These are phyloP conservation scores for Carex parvula DNA, from an alignment of 176 grass and related monocot species.

Conservation along the genomic window DNA sequence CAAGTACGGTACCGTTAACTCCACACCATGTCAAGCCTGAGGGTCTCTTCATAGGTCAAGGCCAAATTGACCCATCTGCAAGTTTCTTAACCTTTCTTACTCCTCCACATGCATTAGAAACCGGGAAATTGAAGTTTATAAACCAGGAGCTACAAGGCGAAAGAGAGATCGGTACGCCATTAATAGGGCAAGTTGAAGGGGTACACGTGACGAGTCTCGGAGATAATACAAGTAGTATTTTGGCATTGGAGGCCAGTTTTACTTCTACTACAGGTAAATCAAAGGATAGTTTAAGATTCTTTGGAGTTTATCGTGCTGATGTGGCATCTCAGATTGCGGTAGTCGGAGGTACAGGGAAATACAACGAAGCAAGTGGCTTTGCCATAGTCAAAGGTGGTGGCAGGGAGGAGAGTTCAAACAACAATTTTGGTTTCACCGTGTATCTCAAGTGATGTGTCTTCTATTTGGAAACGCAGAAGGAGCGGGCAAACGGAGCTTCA, in stretches of 20 bases:
- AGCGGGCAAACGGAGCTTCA: no score
- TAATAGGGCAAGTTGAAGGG: constrained; percentile 52
- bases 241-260: constrained; percentile 58
- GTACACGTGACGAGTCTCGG: constrained; percentile 45
- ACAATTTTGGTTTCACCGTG: constrained; percentile 41
- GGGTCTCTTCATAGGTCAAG: constrained; percentile 32
- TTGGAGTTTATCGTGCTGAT: constrained; percentile 35
- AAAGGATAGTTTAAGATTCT: constrained; percentile 59
- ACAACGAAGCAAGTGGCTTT: constrained; percentile 38
- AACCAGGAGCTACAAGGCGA: constrained; percentile 47
- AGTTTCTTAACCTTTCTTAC: constrained; percentile 49
- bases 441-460: constrained; percentile 54
- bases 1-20: constrained; percentile 11
- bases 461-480: no score
- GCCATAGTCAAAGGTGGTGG: constrained; percentile 31
- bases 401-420: constrained; percentile 7
- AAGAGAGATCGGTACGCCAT: constrained; percentile 26
- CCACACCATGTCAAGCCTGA: not conserved
- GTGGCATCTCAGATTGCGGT: constrained; percentile 52
- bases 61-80: constrained; percentile 15
- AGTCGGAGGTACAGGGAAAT: constrained; percentile 61
- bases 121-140: constrained; percentile 34
- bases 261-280: not conserved
- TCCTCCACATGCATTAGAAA: constrained; percentile 25
- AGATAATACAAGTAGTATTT: constrained; percentile 37